phyloP scores from a whole-genome alignment of 2,329 filamentous ascomycete genomes.

The Hypoxylon sp. region DNA sequence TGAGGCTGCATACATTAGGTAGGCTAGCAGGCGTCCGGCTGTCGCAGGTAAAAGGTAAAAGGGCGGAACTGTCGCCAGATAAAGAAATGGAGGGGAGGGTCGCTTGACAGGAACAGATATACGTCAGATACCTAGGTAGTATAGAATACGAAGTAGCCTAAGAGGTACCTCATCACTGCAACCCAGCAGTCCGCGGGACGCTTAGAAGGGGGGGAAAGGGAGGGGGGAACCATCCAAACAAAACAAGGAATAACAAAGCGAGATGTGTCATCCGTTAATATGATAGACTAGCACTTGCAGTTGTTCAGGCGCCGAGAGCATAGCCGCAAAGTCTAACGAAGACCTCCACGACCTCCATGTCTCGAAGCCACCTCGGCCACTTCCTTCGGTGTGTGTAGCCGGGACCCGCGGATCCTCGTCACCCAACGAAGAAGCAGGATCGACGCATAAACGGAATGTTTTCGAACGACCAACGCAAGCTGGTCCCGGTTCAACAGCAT shows the following conservation, averaged over 20 bases:
- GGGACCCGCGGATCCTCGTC: constrained; percentile 9
- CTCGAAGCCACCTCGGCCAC: constrained; percentile 23
- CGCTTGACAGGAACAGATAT: constrained; percentile 22
- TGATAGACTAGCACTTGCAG: constrained; percentile 17
- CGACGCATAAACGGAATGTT: constrained; percentile 24
- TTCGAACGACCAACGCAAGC: constrained; percentile 5
- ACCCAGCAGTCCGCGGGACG: constrained; percentile 9
- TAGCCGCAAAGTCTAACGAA: constrained; percentile 41
- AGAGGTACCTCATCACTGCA: constrained; percentile 31
- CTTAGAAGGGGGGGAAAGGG: constrained; percentile 14
- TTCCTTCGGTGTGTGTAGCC: constrained; percentile 29
- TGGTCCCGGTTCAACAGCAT: neutral
- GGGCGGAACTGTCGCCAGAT: constrained; percentile 14
- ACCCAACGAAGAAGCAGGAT: constrained; percentile 26
- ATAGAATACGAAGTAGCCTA: constrained; percentile 36
- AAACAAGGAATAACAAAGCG: constrained; percentile 36
- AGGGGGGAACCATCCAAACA: constrained; percentile 18
- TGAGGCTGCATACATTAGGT: constrained; percentile 5
- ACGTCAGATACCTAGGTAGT: neutral
- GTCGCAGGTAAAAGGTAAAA: constrained; percentile 19
- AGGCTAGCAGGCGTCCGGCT: constrained; percentile 2
- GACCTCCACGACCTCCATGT: constrained; percentile 1
- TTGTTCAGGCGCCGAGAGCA: constrained; percentile 28
- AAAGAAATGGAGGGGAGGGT: constrained; percentile 25
- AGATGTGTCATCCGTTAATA: constrained; percentile 31